phyloP scores from a whole-genome alignment of 2,329 filamentous ascomycete species.

The Botrytis fragariae region DNA sequence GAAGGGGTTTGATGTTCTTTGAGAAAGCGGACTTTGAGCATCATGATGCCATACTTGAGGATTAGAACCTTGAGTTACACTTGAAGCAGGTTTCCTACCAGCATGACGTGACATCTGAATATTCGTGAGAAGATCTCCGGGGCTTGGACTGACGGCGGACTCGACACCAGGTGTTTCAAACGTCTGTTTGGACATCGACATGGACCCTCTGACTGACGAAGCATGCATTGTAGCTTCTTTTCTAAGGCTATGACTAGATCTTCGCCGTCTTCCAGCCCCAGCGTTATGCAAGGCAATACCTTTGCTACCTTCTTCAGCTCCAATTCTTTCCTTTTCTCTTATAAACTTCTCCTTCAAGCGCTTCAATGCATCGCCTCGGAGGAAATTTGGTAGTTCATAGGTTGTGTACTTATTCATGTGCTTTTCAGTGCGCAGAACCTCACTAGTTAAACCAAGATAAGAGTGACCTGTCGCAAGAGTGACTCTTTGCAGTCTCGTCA shows the following conservation, averaged over 20 bases:
- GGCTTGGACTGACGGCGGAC: constrained; percentile 50
- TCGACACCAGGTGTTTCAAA: constrained; percentile 38
- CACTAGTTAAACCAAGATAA: constrained; percentile 86
- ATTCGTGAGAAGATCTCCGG: constrained; percentile 78
- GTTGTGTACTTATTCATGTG: constrained; percentile 91
- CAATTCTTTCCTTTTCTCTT: constrained; percentile 77
- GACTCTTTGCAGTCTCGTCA: constrained; percentile 90
- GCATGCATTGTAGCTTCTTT: constrained; percentile 78
- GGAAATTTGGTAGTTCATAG: constrained; percentile 85
- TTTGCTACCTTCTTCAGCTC: constrained; percentile 78
- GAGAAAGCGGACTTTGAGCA: constrained; percentile 40
- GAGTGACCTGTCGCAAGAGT: constrained; percentile 92
- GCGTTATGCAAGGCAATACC: constrained; percentile 94
- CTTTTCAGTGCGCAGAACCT: constrained; percentile 89
- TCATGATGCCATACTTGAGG: constrained; percentile 37
- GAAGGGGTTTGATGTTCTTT: constrained; percentile 56
- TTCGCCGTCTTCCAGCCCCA: constrained; percentile 59
- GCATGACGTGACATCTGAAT: constrained; percentile 66
- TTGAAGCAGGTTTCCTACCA: constrained; percentile 43
- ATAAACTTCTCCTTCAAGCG: constrained; percentile 91
- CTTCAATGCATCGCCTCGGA: constrained; percentile 78
- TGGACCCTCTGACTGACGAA: constrained; percentile 28
- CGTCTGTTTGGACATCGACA: constrained; percentile 30
- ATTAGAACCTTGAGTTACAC: constrained; percentile 24
- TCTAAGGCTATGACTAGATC: constrained; percentile 70